Conservation (phyloP, 768 basidiomycete genomes). For the Mycena rebaudengoi region DNA sequence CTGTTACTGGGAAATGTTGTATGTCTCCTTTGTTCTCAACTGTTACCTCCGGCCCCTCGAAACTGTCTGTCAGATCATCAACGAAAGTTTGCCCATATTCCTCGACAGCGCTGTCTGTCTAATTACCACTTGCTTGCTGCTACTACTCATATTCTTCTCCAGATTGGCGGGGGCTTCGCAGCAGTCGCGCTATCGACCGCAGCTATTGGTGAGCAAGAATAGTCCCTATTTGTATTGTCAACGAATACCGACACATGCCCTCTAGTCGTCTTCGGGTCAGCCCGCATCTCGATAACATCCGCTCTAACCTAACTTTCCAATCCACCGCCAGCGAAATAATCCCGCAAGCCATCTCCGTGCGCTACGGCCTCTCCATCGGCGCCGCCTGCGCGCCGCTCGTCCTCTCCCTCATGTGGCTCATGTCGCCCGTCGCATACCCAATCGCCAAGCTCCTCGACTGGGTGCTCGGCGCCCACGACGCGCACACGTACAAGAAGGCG, state of each 20-base stretch:
- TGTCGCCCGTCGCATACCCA: conserved; percentile 83
- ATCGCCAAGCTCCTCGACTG: conserved; percentile 84
- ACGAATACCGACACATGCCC: not conserved
- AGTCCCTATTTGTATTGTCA: not conserved
- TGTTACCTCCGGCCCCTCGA: not conserved
- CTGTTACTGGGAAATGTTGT: conserved; percentile 91
- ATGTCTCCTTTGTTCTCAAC: conserved; percentile 31
- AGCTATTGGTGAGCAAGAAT: conserved; percentile 61
- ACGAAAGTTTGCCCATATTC: conserved; percentile 87
- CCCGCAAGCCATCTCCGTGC: conserved; percentile 78
- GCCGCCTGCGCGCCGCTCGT: conserved; percentile 83
- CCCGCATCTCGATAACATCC: not conserved
- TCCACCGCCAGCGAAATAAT: conserved; percentile 53
- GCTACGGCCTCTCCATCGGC: conserved; percentile 84
- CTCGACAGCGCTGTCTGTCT: conserved; percentile 73
- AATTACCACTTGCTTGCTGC: not conserved
- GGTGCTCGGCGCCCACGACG: conserved; percentile 79
- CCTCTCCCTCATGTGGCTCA: conserved; percentile 73
- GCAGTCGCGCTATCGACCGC: conserved; percentile 83
- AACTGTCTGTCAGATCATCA: conserved; percentile 65
- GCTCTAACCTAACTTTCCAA: not conserved
- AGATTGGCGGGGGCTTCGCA: conserved; percentile 74
- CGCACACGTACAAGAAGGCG: conserved; percentile 78
- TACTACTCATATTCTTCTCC: not conserved
- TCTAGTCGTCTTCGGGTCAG: conserved; percentile 84